A percentile compares a stretch with the other conserved stretches of the same genome.
These are phyloP conservation scores for Glebionis coronaria DNA, from an alignment of 129 eudicot genomes.

Conservation along the genomic window DNA sequence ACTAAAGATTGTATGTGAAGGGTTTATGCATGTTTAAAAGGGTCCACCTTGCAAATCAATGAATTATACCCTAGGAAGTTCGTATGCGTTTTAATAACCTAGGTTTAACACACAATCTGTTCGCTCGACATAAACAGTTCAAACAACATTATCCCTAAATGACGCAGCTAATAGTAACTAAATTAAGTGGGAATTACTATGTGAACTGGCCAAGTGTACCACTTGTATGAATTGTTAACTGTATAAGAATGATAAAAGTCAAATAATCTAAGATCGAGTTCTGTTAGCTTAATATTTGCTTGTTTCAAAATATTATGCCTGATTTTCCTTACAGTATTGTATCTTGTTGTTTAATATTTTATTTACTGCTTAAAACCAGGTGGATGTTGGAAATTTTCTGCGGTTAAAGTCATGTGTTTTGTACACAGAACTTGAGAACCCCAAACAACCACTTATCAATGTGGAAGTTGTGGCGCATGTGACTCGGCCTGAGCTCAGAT, in stretches of 20 bases:
- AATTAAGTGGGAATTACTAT: too few species aligned
- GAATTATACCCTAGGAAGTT: not conserved
- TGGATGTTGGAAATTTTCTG: constrained; percentile 92
- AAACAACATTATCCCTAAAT: not conserved
- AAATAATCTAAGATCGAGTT: not conserved
- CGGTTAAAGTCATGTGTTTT: constrained; percentile 88
- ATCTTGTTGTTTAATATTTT: not conserved
- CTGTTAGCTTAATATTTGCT: not conserved
- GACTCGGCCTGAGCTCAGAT: constrained; percentile 76
- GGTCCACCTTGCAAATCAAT: not conserved
- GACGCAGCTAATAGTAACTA: not conserved
- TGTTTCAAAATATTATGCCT: not conserved
- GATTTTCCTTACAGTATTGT: not conserved
- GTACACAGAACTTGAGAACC: constrained; percentile 83
- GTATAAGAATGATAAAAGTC: too few species aligned
- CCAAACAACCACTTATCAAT: constrained; percentile 62
- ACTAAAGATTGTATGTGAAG: not conserved
- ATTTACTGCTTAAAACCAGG: constrained; percentile 45
- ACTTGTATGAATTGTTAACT: too few species aligned
- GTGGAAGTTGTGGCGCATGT: constrained; percentile 98
- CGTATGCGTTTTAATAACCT: not conserved
- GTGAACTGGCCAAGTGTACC: too few species aligned
- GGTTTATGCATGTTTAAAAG: not conserved
- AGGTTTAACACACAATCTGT: not conserved
- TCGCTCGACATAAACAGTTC: not conserved